A percentile compares a stretch with the other conserved stretches of the same genome.
Conservation (phyloP, 2,329 filamentous ascomycete genomes). For the Penicillium decumbens region DNA sequence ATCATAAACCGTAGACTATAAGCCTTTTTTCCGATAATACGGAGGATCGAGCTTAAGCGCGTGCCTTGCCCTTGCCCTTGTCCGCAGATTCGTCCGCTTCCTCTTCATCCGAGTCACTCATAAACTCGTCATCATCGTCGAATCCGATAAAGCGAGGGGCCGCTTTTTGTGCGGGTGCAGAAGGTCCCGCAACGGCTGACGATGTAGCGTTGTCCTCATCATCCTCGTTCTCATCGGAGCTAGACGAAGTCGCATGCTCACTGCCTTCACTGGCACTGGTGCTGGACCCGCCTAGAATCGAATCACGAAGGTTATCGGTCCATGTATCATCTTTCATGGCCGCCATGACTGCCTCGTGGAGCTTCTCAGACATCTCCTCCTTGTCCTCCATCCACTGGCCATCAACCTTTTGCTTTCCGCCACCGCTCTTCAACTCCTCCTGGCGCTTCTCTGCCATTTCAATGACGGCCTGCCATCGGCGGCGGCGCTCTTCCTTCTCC, state of each 20-base stretch:
- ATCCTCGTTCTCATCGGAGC: constrained; percentile 35
- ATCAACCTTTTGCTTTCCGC: constrained; percentile 62
- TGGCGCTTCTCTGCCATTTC: constrained; percentile 77
- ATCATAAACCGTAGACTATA: constrained; percentile 15
- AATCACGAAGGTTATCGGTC: constrained; percentile 41
- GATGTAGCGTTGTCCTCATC: constrained; percentile 36
- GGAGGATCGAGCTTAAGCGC: constrained; percentile 18
- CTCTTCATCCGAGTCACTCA: constrained; percentile 43
- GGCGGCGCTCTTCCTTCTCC: constrained; percentile 79
- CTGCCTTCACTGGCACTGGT: constrained; percentile 41
- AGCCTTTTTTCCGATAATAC: not conserved
- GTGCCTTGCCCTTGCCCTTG: constrained; percentile 38
- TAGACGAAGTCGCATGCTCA: constrained; percentile 29
- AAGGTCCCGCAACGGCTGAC: constrained; percentile 18
- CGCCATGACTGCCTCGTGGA: constrained; percentile 68
- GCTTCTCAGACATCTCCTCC: constrained; percentile 81
- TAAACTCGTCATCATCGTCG: constrained; percentile 47
- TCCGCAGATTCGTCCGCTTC: constrained; percentile 25
- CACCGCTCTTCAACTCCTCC: constrained; percentile 74
- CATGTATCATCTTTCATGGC: constrained; percentile 60
- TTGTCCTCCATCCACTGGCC: constrained; percentile 94
- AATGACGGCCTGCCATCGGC: constrained; percentile 81
- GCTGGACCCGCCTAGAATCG: constrained; percentile 33
- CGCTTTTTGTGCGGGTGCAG: constrained; percentile 24
- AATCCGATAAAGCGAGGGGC: constrained; percentile 43